phyloP scores from a whole-genome alignment of 306 rosid genomes.

The Acacia melanoxylon region DNA sequence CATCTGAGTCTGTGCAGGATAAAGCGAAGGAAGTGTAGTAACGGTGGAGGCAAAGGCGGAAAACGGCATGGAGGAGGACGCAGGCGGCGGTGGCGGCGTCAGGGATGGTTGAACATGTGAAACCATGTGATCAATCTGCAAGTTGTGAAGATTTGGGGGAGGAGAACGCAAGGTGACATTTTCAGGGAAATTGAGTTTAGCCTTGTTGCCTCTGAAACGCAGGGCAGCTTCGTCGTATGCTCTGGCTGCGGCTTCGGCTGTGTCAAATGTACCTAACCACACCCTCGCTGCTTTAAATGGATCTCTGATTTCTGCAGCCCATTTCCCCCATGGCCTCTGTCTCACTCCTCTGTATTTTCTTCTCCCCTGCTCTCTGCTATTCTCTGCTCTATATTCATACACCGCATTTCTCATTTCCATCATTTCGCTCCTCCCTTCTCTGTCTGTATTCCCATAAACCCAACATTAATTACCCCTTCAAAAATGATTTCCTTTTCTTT shows the following conservation, averaged over 20 bases:
- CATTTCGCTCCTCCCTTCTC: conserved; percentile 23
- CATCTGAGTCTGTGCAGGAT: not conserved
- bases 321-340: conserved; percentile 77
- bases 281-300: conserved; percentile 63
- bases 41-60: conserved; percentile 24
- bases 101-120: conserved; percentile 38
- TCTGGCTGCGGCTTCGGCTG: conserved; percentile 56
- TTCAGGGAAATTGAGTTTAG: conserved; percentile 73
- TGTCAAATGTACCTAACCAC: conserved; percentile 66
- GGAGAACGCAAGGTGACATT: conserved; percentile 43
- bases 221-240: conserved; percentile 69
- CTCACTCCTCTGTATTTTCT: conserved; percentile 77
- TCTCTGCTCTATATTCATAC: conserved; percentile 44
- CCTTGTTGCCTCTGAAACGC: conserved; percentile 64
- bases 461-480: not conserved
- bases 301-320: conserved; percentile 76
- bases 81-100: not conserved
- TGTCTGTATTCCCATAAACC: conserved; percentile 17
- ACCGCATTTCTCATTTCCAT: not conserved
- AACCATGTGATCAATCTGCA: conserved; percentile 34
- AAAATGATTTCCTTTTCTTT: not conserved
- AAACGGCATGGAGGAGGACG: conserved; percentile 1
- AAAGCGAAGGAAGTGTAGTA: conserved; percentile 14
- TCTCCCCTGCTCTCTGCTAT: conserved; percentile 3
- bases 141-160: conserved; percentile 16